Percentiles rank a stretch among this genome's conserved stretches.
Conservation (phyloP, 2,329 filamentous ascomycete species). For the Colletotrichum camelliae region DNA sequence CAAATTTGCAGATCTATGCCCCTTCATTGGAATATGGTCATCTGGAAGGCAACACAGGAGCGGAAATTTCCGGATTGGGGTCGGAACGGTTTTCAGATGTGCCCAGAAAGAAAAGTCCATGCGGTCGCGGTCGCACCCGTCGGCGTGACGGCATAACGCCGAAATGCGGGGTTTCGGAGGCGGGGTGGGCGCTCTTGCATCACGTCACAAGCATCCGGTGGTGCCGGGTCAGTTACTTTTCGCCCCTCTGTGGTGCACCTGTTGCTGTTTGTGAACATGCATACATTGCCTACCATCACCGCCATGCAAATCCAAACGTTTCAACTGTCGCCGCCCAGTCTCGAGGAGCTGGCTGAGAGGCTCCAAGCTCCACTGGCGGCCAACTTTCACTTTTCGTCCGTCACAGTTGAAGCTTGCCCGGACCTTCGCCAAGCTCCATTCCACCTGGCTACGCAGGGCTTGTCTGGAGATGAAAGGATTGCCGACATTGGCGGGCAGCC, state of each 20-base stretch:
- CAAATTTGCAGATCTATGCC: neutral
- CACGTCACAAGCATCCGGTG: neutral
- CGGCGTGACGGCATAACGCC: neutral
- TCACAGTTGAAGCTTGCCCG: conserved; percentile 33
- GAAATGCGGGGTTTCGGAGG: neutral
- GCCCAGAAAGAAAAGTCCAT: neutral
- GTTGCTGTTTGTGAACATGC: neutral
- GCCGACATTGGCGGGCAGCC: conserved; percentile 49
- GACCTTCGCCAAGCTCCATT: conserved; percentile 43
- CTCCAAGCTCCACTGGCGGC: conserved; percentile 24
- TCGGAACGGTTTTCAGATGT: neutral
- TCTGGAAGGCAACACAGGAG: neutral
- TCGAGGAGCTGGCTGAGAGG: conserved; percentile 28
- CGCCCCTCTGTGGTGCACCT: neutral
- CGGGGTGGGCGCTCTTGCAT: neutral
- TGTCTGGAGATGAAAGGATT: conserved; percentile 42
- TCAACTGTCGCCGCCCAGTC: conserved; percentile 28
- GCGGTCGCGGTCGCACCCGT: neutral
- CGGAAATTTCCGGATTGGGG: neutral
- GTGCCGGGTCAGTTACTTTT: neutral
- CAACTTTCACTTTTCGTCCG: conserved; percentile 28
- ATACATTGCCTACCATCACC: neutral
- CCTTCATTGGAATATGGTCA: neutral
- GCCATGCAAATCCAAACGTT: conserved; percentile 22
- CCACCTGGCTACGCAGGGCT: conserved; percentile 40